phyloP scores from a whole-genome alignment of 73 alveolate genomes.

The Paraurostyla sp. region DNA sequence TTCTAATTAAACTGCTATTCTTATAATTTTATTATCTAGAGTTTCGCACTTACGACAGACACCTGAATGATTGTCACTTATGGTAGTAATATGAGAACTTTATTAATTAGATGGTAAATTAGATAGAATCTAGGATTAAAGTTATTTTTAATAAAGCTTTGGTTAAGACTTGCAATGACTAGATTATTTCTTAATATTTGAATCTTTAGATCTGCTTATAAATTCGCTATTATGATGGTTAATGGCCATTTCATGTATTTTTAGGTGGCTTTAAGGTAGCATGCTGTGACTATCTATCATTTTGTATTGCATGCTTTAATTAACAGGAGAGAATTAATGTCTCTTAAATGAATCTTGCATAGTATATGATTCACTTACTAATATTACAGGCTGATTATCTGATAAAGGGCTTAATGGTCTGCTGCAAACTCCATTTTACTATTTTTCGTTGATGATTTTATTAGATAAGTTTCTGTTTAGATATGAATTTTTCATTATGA shows the following conservation, averaged over 20 bases:
- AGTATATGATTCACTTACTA: background rate
- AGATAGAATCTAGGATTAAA: too few relatives aligned
- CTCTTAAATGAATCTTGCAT: background rate
- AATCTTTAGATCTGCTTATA: too few relatives aligned
- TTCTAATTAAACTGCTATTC: background rate
- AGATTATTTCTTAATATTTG: too few relatives aligned
- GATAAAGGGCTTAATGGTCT: background rate
- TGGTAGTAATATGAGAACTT: background rate
- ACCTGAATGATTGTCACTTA: background rate
- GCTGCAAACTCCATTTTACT: background rate
- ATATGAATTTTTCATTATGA: background rate
- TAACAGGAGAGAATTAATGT: too few relatives aligned
- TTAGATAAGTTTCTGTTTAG: background rate
- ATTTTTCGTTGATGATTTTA: background rate
- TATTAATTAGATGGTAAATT: background rate
- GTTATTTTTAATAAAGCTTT: too few relatives aligned
- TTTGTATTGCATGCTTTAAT: too few relatives aligned
- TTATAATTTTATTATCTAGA: slow-evolving; percentile 10
- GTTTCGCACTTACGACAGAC: background rate
- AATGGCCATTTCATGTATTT: too few relatives aligned
- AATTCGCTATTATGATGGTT: too few relatives aligned
- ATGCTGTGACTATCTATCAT: too few relatives aligned
- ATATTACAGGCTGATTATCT: background rate
- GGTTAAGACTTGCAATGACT: too few relatives aligned
- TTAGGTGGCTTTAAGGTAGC: too few relatives aligned